Percentiles rank a stretch among this genome's conserved stretches.
phyloP scores from a whole-genome alignment of 208 protist genomes.

The Trypanosoma vivax region DNA sequence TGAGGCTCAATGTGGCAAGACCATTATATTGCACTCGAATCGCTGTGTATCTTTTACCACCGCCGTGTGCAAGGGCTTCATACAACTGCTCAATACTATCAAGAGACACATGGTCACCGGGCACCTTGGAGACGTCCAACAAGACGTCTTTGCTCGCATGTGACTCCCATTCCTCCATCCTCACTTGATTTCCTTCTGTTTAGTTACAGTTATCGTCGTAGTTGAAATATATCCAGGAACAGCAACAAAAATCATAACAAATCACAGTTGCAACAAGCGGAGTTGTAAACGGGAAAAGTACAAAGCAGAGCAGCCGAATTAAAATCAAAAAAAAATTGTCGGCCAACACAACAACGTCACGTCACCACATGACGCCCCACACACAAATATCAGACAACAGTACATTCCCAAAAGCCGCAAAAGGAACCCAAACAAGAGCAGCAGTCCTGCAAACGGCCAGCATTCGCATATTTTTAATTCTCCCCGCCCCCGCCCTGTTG shows the following conservation, averaged over 20 bases:
- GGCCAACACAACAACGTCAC: too few species aligned
- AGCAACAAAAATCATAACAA: conserved; percentile 8
- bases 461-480: too few species aligned
- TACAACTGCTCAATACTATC: conserved; percentile 11
- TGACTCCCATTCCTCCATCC: background rate
- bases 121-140: conserved; percentile 20
- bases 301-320: too few species aligned
- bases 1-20: conserved; percentile 27
- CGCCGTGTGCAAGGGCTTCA: background rate
- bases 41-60: background rate
- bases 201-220: background rate
- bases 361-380: too few species aligned
- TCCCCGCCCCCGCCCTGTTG: too few species aligned
- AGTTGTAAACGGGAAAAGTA: too few species aligned
- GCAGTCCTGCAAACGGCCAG: too few species aligned
- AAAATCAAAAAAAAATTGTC: too few species aligned
- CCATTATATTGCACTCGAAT: conserved; percentile 14
- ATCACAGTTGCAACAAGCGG: too few species aligned
- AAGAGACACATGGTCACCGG: conserved; percentile 16
- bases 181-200: background rate
- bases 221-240: conserved; percentile 11
- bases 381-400: too few species aligned
- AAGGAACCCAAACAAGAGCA: too few species aligned
- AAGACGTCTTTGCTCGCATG: background rate
- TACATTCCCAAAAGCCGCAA: too few species aligned